Base-by-base conservation (phyloP, 2,329 filamentous ascomycete genomes). In the Monosporascus sp. region DNA sequence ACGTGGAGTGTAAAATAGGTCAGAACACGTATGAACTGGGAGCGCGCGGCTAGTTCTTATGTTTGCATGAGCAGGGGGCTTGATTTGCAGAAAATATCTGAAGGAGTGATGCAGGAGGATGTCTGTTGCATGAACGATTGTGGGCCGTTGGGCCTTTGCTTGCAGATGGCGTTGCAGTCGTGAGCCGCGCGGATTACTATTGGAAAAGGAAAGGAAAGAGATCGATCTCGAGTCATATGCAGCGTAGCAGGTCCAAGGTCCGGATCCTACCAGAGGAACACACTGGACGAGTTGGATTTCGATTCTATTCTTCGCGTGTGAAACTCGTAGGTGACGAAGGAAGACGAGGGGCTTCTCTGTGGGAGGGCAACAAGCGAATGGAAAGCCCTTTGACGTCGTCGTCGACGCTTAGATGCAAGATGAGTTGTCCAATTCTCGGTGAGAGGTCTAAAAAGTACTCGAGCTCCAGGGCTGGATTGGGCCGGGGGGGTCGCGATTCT, bases 401-500 rank as follows among this genome's bases (percentile, higher is more conserved):
- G 65, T 67, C 67, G 68, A 64, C 62, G 60, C 63, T 58, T 59
- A 60, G 58, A 66, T 71, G 69, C 69, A 70, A 64, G 69, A 65
- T 71, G 69, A 71, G 69, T 71, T 71, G 69, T 71, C 67, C 67
- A 68, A 63, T 52, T 53, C 48, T 52, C 52, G 50, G 54, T 52
- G 53, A 52, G 55, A 55, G 50, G 50, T 55, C 52, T 55, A 59
- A 38, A 54, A 46, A 37, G 45, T 54, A 49, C 34, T 7, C 22
- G 3, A 48, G 20, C 22, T 27, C 24, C 24, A 48, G 6, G 14
- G 26, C 17, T n/a, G 45, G 24, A 7, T 49, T 22, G n/a, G 47
- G 14, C 20, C 41, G 6, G 19, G 22, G 6, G 19, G 22, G 19
- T 20, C 22, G 1, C 43, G 24, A 46, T 19, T n/a, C 9, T 26